Percentiles rank a stretch among this genome's conserved stretches.
Conservation (phyloP, 352 stramenopile genomes). For the Phytophthora fragariae region DNA sequence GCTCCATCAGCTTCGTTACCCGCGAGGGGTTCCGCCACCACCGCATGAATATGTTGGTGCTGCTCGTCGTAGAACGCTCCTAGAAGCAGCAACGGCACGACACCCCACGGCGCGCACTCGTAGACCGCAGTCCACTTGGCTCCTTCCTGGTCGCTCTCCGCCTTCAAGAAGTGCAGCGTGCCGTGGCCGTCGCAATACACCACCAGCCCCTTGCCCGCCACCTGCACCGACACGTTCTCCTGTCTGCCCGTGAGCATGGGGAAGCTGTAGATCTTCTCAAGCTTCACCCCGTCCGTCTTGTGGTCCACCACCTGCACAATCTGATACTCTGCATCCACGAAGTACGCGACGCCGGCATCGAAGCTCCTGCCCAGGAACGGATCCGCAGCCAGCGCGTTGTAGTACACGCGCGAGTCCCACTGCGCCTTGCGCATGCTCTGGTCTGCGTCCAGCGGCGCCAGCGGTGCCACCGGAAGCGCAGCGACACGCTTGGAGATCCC, state of each 20-base stretch:
- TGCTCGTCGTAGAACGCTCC: constrained; percentile 55
- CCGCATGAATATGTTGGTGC: constrained; percentile 46
- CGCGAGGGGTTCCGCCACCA: constrained; percentile 57
- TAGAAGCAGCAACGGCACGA: constrained; percentile 51
- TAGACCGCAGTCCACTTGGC: constrained; percentile 55
- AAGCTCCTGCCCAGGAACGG: constrained; percentile 58
- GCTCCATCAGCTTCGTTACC: constrained; percentile 56
- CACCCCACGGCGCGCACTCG: constrained; percentile 57
- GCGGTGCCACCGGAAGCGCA: constrained; percentile 38
- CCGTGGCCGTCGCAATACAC: constrained; percentile 73
- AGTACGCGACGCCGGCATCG: constrained; percentile 62
- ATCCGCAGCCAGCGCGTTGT: constrained; percentile 70
- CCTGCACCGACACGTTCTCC: constrained; percentile 72
- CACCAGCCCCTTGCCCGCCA: constrained; percentile 66
- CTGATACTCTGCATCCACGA: constrained; percentile 65
- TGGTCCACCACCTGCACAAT: constrained; percentile 63
- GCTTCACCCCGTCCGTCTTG: constrained; percentile 22
- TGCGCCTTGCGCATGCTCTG: constrained; percentile 73
- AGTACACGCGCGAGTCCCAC: constrained; percentile 73
- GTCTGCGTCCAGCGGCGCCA: constrained; percentile 54
- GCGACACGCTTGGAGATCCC: constrained; percentile 40
- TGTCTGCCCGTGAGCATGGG: constrained; percentile 44
- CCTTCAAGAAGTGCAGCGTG: constrained; percentile 61
- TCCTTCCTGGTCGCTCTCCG: constrained; percentile 31
- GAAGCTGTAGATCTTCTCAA: constrained; percentile 55